A percentile compares a stretch with the other conserved stretches of the same genome.
Evolutionary conservation across 768 basidiomycete genomes (phyloP).

Genomic region (Krasilnikovozyma curviuscula): DNA sequence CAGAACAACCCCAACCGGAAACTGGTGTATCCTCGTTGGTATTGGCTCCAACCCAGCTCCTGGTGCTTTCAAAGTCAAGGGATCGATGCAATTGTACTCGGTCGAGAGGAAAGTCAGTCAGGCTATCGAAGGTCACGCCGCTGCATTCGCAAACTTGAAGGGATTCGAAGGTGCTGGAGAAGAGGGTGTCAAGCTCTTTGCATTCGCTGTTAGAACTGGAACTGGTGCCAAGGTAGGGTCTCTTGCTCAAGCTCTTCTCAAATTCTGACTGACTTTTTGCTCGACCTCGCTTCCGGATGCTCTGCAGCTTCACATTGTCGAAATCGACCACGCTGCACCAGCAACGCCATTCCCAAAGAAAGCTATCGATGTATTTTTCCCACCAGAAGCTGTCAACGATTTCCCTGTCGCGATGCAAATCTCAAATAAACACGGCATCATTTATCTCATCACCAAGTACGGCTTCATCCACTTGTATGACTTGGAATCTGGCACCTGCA

Average conservation of each 20-base stretch:
- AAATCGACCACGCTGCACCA: slow-evolving; percentile 86
- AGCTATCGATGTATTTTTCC: slow-evolving; percentile 97
- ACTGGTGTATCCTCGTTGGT: slow-evolving; percentile 92
- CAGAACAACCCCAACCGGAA: slow-evolving; percentile 74
- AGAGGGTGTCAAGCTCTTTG: slow-evolving; percentile 75
- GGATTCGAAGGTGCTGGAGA: slow-evolving; percentile 71
- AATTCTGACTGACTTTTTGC: slow-evolving; percentile 3
- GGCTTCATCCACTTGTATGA: slow-evolving; percentile 99
- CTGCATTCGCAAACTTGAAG: slow-evolving; percentile 81
- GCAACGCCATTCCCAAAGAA: slow-evolving; percentile 91
- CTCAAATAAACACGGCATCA: slow-evolving; percentile 85
- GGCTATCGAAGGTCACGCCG: slow-evolving; percentile 96
- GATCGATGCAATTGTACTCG: slow-evolving; percentile 92
- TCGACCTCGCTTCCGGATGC: neutral
- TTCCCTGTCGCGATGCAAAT: slow-evolving; percentile 99
- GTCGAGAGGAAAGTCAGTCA: slow-evolving; percentile 63
- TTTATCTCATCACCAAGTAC: slow-evolving; percentile 95
- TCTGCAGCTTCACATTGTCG: slow-evolving; percentile 78
- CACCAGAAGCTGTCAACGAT: slow-evolving; percentile 90
- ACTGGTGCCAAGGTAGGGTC: slow-evolving; percentile 77
- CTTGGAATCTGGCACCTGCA: slow-evolving; percentile 85
- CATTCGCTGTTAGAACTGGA: slow-evolving; percentile 89
- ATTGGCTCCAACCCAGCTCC: slow-evolving; percentile 66
- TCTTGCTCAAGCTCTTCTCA: neutral
- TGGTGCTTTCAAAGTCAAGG: slow-evolving; percentile 95